Evolutionary conservation across 352 stramenopile genomes (phyloP), one percentile per base, ranked within the genome.

Genomic region (Pythium vanterpoolii): DNA sequence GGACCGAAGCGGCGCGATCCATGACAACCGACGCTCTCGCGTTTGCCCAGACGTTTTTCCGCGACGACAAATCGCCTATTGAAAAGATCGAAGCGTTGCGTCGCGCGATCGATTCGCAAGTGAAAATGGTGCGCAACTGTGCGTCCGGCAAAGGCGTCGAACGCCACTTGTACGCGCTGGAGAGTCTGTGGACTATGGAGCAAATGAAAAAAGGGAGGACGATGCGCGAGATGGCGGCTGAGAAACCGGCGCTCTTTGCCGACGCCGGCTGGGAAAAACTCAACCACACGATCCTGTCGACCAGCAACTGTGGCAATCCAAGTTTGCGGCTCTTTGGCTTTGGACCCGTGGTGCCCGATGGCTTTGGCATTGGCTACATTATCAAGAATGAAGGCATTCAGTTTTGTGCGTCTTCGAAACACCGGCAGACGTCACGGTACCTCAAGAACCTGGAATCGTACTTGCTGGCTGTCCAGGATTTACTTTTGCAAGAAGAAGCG

Each of bases 321-420:
- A 94, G 87, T 61, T 76, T 99, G 44, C 73, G 87, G 33, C 70
- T 97, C 31, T 98, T 98, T 75, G 93, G 95, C 30, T 98, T 98
- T 70, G 92, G 91, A 9, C 90, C 92, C 1, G 91, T 98, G 21
- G 92, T 97, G 45, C 71, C 86, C 13, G 91, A 98, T 64, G 96
- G 96, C 31, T 98, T 98, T 74, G 95, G 95, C 50, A 97, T 99
- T 49, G 96, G 96, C 46, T 99, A 99, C 77, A 98, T 99, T 57
- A 99, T 98, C 73, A 98, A 98, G 67, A 93, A 98, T 61, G 75
- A 95, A 62, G 84, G 89, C 59, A 84, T 98, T 48, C 85, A 97
- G 67, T 87, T 95, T 65, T 95, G 85, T 55, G 85, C 82, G 18
- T 85, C 78, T 23, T 93, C 80, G 30, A 87, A 89, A 54, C 85